Conservation (phyloP, 345 rosid genomes). For the Rhodomyrtus tomentosa region DNA sequence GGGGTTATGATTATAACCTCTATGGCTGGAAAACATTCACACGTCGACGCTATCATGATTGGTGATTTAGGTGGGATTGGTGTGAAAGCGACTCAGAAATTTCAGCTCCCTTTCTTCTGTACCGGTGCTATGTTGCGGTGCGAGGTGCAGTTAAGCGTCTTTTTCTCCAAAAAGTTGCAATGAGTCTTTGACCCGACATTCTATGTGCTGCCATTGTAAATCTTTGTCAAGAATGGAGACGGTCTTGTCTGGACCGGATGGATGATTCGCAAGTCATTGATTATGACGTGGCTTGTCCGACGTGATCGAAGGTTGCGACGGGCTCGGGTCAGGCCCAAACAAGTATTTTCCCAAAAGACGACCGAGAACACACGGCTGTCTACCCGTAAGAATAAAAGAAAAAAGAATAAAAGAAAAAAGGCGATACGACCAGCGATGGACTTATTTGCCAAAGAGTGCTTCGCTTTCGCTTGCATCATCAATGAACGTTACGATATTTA, state of each 20-base stretch:
- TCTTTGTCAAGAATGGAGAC: not conserved
- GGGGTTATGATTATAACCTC: not conserved
- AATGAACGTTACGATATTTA: not conserved
- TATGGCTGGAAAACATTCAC: not conserved
- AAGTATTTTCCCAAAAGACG: not conserved
- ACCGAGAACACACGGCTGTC: not conserved
- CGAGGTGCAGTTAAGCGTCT: not conserved
- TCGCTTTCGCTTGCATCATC: not conserved
- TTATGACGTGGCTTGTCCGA: not conserved
- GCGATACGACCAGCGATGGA: rapidly evolving
- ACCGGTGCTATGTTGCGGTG: not conserved
- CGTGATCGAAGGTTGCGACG: not conserved
- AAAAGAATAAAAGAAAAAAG: not conserved
- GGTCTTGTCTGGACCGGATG: not conserved
- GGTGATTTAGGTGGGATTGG: not conserved
- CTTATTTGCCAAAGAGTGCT: not conserved
- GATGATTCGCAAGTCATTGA: not conserved
- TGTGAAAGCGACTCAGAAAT: not conserved
- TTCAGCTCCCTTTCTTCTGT: not conserved
- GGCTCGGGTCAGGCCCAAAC: not conserved
- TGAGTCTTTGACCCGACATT: not conserved
- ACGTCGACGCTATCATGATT: not conserved
- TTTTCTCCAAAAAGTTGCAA: not conserved
- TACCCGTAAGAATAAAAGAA: not conserved
- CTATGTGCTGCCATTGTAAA: not conserved